A percentile compares a stretch with the other conserved stretches of the same genome.
Conservation (phyloP, 768 basidiomycete species). For the Pleurotus sapidus region DNA sequence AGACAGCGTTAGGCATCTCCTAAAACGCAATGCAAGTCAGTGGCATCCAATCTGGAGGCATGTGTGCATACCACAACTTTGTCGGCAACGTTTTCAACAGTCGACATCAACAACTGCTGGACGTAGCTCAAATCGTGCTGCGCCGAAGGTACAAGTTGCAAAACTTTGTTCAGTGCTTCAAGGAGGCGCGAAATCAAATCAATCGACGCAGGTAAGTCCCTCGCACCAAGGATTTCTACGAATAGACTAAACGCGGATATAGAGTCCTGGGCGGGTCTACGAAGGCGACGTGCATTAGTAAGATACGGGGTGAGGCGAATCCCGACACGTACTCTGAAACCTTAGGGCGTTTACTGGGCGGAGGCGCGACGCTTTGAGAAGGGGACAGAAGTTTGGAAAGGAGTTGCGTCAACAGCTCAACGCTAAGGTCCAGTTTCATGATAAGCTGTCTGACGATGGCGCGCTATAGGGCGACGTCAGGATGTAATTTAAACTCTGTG, state of each 20-base stretch:
- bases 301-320: background rate
- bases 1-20: slow-evolving; percentile 51
- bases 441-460: slow-evolving; percentile 48
- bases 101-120: slow-evolving; percentile 82
- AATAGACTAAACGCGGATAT: slow-evolving; percentile 54
- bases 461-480: slow-evolving; percentile 29
- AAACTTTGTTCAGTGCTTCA: slow-evolving; percentile 66
- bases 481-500: no score
- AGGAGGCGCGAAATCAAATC: slow-evolving; percentile 72
- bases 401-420: slow-evolving; percentile 49
- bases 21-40: slow-evolving; percentile 19
- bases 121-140: slow-evolving; percentile 73
- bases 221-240: slow-evolving; percentile 69
- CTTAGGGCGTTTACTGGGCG: slow-evolving; percentile 65
- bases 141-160: slow-evolving; percentile 50
- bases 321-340: slow-evolving; percentile 44
- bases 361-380: slow-evolving; percentile 47
- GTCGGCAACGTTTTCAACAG: slow-evolving; percentile 63
- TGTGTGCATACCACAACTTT: slow-evolving; percentile 47
- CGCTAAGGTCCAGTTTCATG: slow-evolving; percentile 44
- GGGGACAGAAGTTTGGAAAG: slow-evolving; percentile 48
- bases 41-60: no score
- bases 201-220: slow-evolving; percentile 62
- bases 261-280: slow-evolving; percentile 27
- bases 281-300: slow-evolving; percentile 12